phyloP scores from a whole-genome alignment of 345 rosid genomes.

The Mercurialis annua region DNA sequence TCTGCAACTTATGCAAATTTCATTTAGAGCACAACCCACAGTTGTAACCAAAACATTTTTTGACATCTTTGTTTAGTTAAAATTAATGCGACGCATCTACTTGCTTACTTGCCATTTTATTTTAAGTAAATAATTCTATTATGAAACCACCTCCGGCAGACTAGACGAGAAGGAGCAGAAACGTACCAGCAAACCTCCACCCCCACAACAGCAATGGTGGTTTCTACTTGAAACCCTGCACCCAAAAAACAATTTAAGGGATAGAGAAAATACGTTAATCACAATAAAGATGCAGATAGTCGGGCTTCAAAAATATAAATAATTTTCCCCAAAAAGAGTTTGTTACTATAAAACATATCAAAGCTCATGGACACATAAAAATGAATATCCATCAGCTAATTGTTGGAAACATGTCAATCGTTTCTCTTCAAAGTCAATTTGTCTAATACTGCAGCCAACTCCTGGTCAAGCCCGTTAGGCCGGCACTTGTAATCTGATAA shows the following conservation, averaged over 20 bases:
- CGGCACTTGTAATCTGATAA: neutral
- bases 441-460: neutral
- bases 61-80: too few species aligned
- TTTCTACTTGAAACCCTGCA: conserved; percentile 31
- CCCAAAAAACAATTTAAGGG: conserved; percentile 18
- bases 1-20: too few species aligned
- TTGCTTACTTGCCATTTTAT: too few species aligned
- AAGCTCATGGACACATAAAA: neutral
- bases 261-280: conserved; percentile 11
- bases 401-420: neutral
- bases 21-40: too few species aligned
- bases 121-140: too few species aligned
- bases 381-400: neutral
- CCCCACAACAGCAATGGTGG: conserved; percentile 8
- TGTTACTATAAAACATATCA: neutral
- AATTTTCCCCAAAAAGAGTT: neutral
- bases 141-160: too few species aligned
- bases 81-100: too few species aligned
- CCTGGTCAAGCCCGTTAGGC: neutral
- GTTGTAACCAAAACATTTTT: too few species aligned
- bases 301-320: neutral
- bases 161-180: neutral
- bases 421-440: neutral
- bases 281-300: conserved; percentile 3
- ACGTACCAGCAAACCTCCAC: conserved; percentile 23